Evolutionary conservation across 257 asterid genomes (phyloP), one percentile per base, ranked within the genome.

Genomic region (Nicotiana sylvestris): DNA sequence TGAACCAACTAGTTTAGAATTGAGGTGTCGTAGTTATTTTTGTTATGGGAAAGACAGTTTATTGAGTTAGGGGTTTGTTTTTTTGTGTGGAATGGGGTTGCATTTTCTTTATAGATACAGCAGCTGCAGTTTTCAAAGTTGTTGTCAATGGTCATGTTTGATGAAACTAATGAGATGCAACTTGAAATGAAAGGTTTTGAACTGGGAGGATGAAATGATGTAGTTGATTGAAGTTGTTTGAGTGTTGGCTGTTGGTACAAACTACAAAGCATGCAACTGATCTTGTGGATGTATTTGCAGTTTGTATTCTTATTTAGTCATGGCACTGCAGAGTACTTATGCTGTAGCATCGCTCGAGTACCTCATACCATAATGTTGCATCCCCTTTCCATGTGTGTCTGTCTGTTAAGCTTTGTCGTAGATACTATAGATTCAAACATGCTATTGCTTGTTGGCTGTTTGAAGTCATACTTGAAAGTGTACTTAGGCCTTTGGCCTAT

Each of bases 271-370:
- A 58, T n/a, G 27, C 12, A 53, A 18, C 3, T 58, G 25, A 58
- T 58, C 27, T 58, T 18, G 29, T 58, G 7, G 60, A 55, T 55
- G 18, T 55, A 55, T 55, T 55, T 55, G 60, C 60, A 55, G 18
- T 17, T 55, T 55, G 60, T 55, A 55, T 15, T 16, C 18, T 55
- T 55, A 55, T 55, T 55, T 55, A 55, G 18, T 55, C 60, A 15
- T 55, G 60, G 60, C 60, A 55, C 21, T 15, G 60, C 60, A 55
- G 60, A 55, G 60, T 15, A 55, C 60, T 55, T 55, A 16, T 55
- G 60, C 60, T 4, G 60, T 55, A 55, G 61, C 78, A 51, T 83
- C 68, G n/a, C 57, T 39, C 82, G 65, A 57, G 77, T 77, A 57
- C 81, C 77, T 81, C 30, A 53, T 78, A 86, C 66, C 30, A 64